Percentiles rank a stretch among this genome's conserved stretches.
These are phyloP conservation scores for Pseudocercospora ulei DNA, from an alignment of 2,329 filamentous ascomycete species.

Conservation along the genomic window DNA sequence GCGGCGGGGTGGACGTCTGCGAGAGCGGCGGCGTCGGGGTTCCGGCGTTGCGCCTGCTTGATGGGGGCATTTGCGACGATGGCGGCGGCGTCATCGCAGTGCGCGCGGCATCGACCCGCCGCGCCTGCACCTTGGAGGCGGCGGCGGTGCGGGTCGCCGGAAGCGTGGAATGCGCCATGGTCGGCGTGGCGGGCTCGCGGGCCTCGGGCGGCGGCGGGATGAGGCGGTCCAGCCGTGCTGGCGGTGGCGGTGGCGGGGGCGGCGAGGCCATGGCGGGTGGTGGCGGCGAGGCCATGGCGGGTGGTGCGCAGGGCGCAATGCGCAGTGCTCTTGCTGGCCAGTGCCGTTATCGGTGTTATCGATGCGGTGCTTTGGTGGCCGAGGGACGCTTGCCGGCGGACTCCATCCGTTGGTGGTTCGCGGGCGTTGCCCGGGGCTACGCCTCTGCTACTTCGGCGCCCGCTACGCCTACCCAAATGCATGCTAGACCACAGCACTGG, in stretches of 20 bases:
- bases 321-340: neutral
- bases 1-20: constrained; percentile 44
- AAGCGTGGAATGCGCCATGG: constrained; percentile 32
- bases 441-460: no score
- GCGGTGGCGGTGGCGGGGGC: constrained; percentile 14
- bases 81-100: constrained; percentile 53
- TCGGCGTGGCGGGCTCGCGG: constrained; percentile 24
- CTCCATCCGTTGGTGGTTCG: no score
- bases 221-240: constrained; percentile 15
- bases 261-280: constrained; percentile 10
- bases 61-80: constrained; percentile 47
- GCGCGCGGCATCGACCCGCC: constrained; percentile 30
- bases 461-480: no score
- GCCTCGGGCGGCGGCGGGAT: constrained; percentile 16
- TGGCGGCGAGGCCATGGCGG: constrained; percentile 11
- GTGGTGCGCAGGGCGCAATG: neutral
- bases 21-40: constrained; percentile 46
- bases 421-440: no score
- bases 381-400: no score
- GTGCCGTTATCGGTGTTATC: constrained; percentile 3
- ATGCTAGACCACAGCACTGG: no score
- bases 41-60: constrained; percentile 34
- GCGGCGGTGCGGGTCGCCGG: constrained; percentile 35
- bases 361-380: no score
- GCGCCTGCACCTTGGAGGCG: constrained; percentile 24